These are phyloP conservation scores for Nematocida homosporus DNA, from an alignment of 371 early-diverging fungal species.

Conservation along the genomic window DNA sequence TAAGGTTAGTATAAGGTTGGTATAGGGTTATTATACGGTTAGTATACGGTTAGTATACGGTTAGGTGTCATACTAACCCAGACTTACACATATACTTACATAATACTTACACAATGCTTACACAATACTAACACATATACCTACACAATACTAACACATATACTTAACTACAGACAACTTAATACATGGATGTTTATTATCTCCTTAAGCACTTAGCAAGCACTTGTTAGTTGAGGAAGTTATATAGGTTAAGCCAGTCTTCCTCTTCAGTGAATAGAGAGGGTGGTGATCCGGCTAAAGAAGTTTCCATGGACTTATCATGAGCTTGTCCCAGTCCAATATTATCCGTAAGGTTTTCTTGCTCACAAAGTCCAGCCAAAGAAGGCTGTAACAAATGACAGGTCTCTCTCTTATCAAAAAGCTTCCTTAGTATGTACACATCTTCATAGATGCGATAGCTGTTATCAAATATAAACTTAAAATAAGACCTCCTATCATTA, in stretches of 20 bases:
- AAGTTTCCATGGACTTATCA: not conserved
- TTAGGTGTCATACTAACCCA: too few species aligned
- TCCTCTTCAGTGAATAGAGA: slow-evolving; percentile 52
- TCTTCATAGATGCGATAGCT: slow-evolving; percentile 51
- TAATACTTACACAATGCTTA: too few species aligned
- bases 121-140: too few species aligned
- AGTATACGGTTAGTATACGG: too few species aligned
- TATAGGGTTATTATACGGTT: too few species aligned
- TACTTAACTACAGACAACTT: too few species aligned
- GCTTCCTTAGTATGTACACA: slow-evolving; percentile 43
- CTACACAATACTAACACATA: too few species aligned
- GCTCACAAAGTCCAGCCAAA: too few species aligned
- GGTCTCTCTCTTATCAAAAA: too few species aligned
- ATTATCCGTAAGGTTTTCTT: not conserved
- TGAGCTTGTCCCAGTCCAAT: not conserved
- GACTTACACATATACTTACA: too few species aligned
- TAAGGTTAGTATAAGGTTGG: too few species aligned
- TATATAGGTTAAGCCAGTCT: slow-evolving; percentile 52
- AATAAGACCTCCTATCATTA: slow-evolving; percentile 50
- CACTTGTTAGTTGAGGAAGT: slow-evolving; percentile 39
- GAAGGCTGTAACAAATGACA: too few species aligned
- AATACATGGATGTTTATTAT: not conserved
- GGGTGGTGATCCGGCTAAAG: slow-evolving; percentile 27
- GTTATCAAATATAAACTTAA: slow-evolving; percentile 44
- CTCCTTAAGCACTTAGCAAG: not conserved